Base-by-base conservation (phyloP, 768 basidiomycete genomes). In the Holtermanniella nyarrowii region DNA sequence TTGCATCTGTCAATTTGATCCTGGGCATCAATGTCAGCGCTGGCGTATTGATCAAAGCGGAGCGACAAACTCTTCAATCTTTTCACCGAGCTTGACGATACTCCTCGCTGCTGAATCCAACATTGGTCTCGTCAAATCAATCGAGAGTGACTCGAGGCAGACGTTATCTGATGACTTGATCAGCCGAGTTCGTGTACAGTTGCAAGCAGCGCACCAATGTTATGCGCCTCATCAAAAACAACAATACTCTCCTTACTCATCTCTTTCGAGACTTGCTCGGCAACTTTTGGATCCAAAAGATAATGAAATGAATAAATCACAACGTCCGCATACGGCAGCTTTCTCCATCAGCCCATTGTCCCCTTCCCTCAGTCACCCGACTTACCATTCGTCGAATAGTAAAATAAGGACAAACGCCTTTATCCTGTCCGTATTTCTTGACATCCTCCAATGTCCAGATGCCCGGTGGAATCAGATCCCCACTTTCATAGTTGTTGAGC, bases 271-370 rank as follows among this genome's bases (percentile, higher is more conserved):
- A 99, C 95, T 74, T 97, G 91, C 61, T 97, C 95, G 0, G 95
- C 95, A 40, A 99, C 91, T 73, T 99, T 99, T 1, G 95, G 95
- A 74, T 99, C 95, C 25, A 99, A 80, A 25, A 99, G 77, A 70
- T 99, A 99, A 71, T 99, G 95, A 73, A 97, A 99, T 18, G 95
- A 99, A 69, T 96, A 99, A 72, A 99, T 97, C 72, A 99, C 82
- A 61, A 97, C 78, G 68, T 95, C 88, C 31, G 86, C 87, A 71
- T 91, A 93, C 0, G 88, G 84, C 81, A 99, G 85, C 93, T 97
- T 58, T 24, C 13, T 11, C 16, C n/a, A 43, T 42, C 24, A 3
- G 46, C 48, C 21, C 11, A 26, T 3, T 25, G 20, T 31, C 2
- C 21, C 11, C 25, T 10, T 40, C 3, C 41, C 14, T 4, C 22